Base-by-base conservation (phyloP, 768 basidiomycete species). In the Tubosaeta brunneosetosa region DNA sequence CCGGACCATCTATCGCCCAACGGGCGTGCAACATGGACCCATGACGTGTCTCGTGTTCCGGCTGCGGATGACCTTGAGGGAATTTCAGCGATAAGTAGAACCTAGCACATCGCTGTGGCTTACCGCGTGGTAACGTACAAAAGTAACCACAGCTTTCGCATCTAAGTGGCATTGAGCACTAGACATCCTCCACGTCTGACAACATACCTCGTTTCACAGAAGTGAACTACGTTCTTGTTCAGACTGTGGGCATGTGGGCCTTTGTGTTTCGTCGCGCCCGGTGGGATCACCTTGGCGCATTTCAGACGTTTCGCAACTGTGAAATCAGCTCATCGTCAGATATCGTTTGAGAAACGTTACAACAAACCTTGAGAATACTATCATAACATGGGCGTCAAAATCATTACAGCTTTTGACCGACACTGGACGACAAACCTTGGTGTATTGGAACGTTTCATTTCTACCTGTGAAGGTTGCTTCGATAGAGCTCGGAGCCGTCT, bases 371-470 rank as follows among this genome's bases (percentile, higher is more conserved):
- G 82, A 3, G n/a, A n/a, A n/a, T n/a, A n/a, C n/a, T n/a, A n/a
- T n/a, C n/a, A n/a, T n/a, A n/a, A n/a, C n/a, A 22, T 50, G 14
- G 45, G 31, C 1, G 1, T 27, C 26, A 22, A 32, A 43, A 17
- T 31, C 8, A 31, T n/a, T n/a, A 29, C 11, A 9, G n/a, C 6
- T 6, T 14, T 14, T n/a, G n/a, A n/a, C n/a, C n/a, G n/a, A n/a
- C n/a, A 47, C 6, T 8, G 1, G 17, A 26, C 26, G 31, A 50
- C 61, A 25, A 46, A 80, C 84, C 73, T 84, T 85, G 0, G 84
- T 85, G 47, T 81, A 85, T 58, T 80, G 77, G 58, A 84, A 85
- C 0, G 77, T 81, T 53, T 82, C 80, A 44, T 84, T 78, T 51
- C 64, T 70, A 0, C 83, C 84, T 0, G 75, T 77, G 56, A 85